Evolutionary conservation across 2,329 filamentous ascomycete species (phyloP), one percentile per base, ranked within the genome.

Genomic region (Monosporascus sp.): DNA sequence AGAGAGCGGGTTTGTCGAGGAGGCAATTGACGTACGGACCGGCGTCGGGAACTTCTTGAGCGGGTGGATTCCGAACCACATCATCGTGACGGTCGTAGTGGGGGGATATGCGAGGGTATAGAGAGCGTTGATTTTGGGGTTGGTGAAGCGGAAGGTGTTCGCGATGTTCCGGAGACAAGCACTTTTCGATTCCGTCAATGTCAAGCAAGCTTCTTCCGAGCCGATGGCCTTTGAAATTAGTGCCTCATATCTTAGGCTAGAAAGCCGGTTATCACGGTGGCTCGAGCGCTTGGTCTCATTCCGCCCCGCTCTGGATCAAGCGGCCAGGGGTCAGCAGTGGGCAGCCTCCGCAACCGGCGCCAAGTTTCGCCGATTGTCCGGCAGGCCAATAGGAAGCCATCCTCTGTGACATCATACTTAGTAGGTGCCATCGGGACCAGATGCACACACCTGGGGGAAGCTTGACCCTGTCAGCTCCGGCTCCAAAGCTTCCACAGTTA

Each of bases 11-110:
- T 45, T 47, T 37, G 47, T 39, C 38, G 57, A 45, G 46, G 54
- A 52, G 53, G 53, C 63, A 65, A 74, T 77, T 72, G 69, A 85
- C 88, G 68, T 83, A 93, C 89, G 78, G 73, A 92, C 76, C 65
- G 87, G 87, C 70, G 83, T 80, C 67, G 85, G 84, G 78, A 90
- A 93, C 81, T 90, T 92, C 82, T 91, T 92, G 68, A 83, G 69
- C 57, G 80, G 79, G 64, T 70, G 66, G 61, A 78, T 70, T 72
- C 86, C 85, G 75, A 92, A 80, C 77, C 87, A 83, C 77, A 82
- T 83, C 88, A 90, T 90, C 67, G 77, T 87, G 80, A 71, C 68
- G 70, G 62, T 70, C 65, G 65, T 69, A 63, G 65, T 66, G 25
- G 55, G 52, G 35, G 48, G 47, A 31, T 48, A 54, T 61, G 63